These are phyloP conservation scores for Eucalyptus polybractea DNA, from an alignment of 345 rosid species.

Conservation along the genomic window DNA sequence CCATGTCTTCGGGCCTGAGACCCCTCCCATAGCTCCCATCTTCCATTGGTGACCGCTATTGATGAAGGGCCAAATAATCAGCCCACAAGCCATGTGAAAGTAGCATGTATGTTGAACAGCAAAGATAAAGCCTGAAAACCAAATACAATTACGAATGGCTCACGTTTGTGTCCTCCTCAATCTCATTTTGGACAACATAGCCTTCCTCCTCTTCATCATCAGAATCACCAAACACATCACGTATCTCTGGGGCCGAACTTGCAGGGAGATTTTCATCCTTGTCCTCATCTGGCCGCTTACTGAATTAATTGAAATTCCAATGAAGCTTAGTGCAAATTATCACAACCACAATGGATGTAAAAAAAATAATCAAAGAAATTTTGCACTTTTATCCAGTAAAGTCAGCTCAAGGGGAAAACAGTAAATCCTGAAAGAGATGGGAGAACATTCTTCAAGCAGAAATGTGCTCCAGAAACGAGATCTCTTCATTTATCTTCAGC, in stretches of 20 bases:
- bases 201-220: constrained; percentile 85
- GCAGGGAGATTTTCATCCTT: constrained; percentile 48
- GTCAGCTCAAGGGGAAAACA: not conserved
- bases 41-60: constrained; percentile 73
- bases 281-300: constrained; percentile 54
- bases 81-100: not conserved
- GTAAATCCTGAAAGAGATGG: not conserved
- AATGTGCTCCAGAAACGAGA: not conserved
- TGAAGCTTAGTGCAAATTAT: not conserved
- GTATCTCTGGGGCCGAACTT: constrained; percentile 71
- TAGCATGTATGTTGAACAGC: not conserved
- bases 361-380: not conserved
- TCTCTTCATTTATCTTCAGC: not conserved
- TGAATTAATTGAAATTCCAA: not conserved
- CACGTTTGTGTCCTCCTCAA: constrained; percentile 59
- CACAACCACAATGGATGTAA: not conserved
- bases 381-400: not conserved
- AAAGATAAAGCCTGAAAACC: not conserved
- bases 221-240: constrained; percentile 97
- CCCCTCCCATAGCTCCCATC: constrained; percentile 67
- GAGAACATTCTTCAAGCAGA: not conserved
- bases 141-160: constrained; percentile 9
- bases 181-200: constrained; percentile 53
- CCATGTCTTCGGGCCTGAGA: constrained; percentile 63
- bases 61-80: not conserved